A percentile compares a stretch with the other conserved stretches of the same genome.
These are phyloP conservation scores for Peronospora belbahrii DNA, from an alignment of 352 stramenopile species.

Conservation along the genomic window DNA sequence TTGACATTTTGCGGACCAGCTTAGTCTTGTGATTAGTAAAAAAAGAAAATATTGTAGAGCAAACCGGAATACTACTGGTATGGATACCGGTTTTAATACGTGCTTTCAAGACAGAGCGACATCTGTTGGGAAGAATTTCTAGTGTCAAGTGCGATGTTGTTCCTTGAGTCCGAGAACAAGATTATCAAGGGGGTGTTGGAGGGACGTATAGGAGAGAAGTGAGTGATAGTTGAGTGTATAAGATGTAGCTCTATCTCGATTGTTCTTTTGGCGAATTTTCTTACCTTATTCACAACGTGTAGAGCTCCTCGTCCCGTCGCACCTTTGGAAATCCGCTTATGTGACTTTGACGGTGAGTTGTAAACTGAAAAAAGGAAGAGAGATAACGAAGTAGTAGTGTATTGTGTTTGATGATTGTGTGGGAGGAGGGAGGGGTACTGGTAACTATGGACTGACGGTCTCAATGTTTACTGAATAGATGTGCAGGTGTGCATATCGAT, in stretches of 20 bases:
- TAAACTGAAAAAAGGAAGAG: not conserved
- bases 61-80: not conserved
- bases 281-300: slow-evolving; percentile 1
- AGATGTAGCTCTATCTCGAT: no score
- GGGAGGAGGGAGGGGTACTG: not conserved
- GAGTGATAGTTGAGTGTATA: no score
- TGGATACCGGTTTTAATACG: not conserved
- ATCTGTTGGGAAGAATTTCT: no score
- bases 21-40: slow-evolving; percentile 7
- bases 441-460: slow-evolving; percentile 6
- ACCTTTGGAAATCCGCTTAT: slow-evolving; percentile 68
- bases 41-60: no score
- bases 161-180: slow-evolving; percentile 84
- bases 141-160: slow-evolving; percentile 61
- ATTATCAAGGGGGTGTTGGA: slow-evolving; percentile 82
- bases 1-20: slow-evolving; percentile 11
- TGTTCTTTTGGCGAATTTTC: no score
- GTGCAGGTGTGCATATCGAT: slow-evolving; percentile 83
- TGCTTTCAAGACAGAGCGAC: no score
- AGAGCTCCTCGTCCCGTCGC: slow-evolving; percentile 72
- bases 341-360: slow-evolving; percentile 74
- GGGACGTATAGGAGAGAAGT: slow-evolving; percentile 64
- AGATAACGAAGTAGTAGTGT: not conserved
- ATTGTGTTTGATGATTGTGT: not conserved
- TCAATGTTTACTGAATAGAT: slow-evolving; percentile 29